A percentile compares a stretch with the other conserved stretches of the same genome.
Conservation (phyloP, 2,329 filamentous ascomycete genomes). For the Fusarium torreyae region DNA sequence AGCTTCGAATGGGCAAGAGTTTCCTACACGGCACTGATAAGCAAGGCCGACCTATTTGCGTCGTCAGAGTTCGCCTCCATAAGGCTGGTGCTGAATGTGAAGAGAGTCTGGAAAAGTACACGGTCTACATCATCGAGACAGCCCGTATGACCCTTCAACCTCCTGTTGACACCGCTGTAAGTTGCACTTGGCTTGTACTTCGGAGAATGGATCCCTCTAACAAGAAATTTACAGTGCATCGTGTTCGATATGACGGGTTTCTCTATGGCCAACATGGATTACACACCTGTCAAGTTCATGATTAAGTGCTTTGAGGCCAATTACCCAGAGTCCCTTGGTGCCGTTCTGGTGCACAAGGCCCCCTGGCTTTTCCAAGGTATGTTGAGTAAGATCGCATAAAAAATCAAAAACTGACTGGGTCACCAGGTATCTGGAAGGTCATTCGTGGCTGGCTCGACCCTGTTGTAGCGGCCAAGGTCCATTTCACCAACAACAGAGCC, state of each 20-base stretch:
- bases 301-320: constrained; percentile 99
- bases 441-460: constrained; percentile 97
- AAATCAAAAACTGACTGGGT: constrained; percentile 20
- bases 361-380: constrained; percentile 96
- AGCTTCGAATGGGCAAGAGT: constrained; percentile 92
- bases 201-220: constrained; percentile 22
- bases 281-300: constrained; percentile 97
- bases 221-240: constrained; percentile 74
- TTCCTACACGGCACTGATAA: constrained; percentile 92
- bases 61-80: constrained; percentile 87
- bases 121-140: constrained; percentile 94
- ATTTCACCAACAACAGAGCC: constrained; percentile 87
- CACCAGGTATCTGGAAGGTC: constrained; percentile 89
- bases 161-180: constrained; percentile 91
- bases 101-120: constrained; percentile 87
- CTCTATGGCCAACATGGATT: constrained; percentile 97
- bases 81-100: constrained; percentile 86
- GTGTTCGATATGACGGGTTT: constrained; percentile 98
- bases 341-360: constrained; percentile 93
- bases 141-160: constrained; percentile 85
- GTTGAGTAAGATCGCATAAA: constrained; percentile 50
- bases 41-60: constrained; percentile 86
- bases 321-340: constrained; percentile 92
- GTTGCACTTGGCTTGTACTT: constrained; percentile 53
- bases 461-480: constrained; percentile 92